phyloP scores from a whole-genome alignment of 202 grass and related monocot genomes.

The Schoenoplectus triqueter region DNA sequence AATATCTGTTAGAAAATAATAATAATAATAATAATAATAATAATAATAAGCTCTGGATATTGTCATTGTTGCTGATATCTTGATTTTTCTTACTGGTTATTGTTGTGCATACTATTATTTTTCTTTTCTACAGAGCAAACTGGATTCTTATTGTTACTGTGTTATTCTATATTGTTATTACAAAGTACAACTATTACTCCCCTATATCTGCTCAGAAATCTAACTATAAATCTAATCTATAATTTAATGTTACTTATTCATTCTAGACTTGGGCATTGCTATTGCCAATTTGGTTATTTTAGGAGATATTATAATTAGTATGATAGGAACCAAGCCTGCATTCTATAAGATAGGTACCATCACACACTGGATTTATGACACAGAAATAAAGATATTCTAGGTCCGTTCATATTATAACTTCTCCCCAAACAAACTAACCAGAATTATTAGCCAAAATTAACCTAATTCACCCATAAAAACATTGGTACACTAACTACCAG shows the following conservation, averaged over 20 bases:
- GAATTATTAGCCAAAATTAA: too few species aligned
- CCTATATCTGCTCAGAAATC: background rate
- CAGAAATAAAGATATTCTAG: background rate
- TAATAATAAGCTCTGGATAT: background rate
- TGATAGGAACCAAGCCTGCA: constrained; percentile 13
- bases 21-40: background rate
- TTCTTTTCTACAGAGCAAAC: background rate
- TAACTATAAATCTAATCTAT: constrained; percentile 13
- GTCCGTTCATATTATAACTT: too few species aligned
- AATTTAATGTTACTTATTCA: background rate
- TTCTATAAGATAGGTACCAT: background rate
- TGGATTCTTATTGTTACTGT: too few species aligned
- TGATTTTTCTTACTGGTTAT: background rate
- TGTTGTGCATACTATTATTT: background rate
- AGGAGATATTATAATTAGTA: background rate
- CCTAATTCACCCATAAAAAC: too few species aligned
- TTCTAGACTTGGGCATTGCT: background rate
- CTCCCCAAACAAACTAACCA: too few species aligned
- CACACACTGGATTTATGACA: constrained; percentile 8
- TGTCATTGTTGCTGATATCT: constrained; percentile 9
- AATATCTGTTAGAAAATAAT: constrained; percentile 64
- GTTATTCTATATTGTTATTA: too few species aligned
- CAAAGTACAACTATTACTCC: constrained; percentile 7
- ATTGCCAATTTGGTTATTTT: background rate
- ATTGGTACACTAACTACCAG: too few species aligned